Conservation (phyloP, 345 rosid genomes). For the Syzygium aqueum region DNA sequence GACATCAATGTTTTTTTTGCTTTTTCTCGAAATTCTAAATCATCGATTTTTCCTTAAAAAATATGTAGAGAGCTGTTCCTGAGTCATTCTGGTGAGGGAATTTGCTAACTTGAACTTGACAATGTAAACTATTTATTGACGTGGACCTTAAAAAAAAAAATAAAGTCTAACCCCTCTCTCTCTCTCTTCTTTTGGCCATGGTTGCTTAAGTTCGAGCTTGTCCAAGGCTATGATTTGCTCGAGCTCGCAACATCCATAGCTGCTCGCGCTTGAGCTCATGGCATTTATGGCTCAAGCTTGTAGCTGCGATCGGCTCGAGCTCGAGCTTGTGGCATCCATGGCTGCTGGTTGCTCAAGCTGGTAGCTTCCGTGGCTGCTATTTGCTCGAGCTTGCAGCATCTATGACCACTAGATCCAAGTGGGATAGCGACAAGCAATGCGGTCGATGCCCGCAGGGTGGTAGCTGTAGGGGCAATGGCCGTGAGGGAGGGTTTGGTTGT, state of each 20-base stretch:
- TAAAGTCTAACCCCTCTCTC: not conserved
- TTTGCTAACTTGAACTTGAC: not conserved
- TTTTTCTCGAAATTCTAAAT: not conserved
- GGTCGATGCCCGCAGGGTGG: not conserved
- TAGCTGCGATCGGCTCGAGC: not conserved
- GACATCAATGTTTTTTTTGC: not conserved
- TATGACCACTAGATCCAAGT: not conserved
- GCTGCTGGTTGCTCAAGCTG: not conserved
- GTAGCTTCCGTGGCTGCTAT: not conserved
- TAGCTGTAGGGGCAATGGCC: not conserved
- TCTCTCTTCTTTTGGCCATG: not conserved
- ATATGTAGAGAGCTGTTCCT: not conserved
- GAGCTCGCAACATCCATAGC: not conserved
- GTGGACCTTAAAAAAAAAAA: no score
- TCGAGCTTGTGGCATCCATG: not conserved
- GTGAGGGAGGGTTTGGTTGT: not conserved
- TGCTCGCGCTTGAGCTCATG: not conserved
- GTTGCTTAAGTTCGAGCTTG: no score
- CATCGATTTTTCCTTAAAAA: no score
- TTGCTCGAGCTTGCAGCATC: not conserved
- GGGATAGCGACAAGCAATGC: not conserved
- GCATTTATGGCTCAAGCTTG: not conserved
- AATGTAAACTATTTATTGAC: not conserved
- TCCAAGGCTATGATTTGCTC: not conserved
- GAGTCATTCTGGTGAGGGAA: not conserved